Evolutionary conservation across 305 asterid species (phyloP).

Genomic region (Andrographis paniculata): DNA sequence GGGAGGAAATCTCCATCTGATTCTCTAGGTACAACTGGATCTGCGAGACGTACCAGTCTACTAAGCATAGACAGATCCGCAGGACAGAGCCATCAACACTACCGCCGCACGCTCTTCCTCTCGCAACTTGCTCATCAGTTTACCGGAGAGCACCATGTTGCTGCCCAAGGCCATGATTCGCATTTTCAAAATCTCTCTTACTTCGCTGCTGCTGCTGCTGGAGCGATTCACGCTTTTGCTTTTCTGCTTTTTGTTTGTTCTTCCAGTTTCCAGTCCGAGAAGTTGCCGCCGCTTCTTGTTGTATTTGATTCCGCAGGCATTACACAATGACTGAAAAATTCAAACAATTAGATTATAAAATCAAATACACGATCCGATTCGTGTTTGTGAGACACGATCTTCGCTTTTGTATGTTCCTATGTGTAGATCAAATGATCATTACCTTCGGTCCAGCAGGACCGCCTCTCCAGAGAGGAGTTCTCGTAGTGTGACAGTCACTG

Average conservation of each 20-base stretch:
- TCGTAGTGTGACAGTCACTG: constrained; percentile 63
- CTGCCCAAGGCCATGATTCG: constrained; percentile 48
- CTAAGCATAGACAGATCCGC: constrained; percentile 61
- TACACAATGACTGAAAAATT: constrained; percentile 54
- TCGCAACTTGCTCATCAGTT: constrained; percentile 43
- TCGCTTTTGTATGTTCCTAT: too few relatives aligned
- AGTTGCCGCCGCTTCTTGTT: constrained; percentile 71
- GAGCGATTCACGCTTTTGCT: constrained; percentile 23
- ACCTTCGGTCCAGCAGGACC: constrained; percentile 98
- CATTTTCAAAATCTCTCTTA: constrained; percentile 40
- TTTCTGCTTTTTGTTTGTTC: constrained; percentile 36
- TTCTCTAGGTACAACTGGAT: constrained; percentile 23
- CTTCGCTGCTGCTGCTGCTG: constrained; percentile 21
- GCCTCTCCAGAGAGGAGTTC: constrained; percentile 95
- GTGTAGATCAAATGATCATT: not conserved
- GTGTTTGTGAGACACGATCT: too few relatives aligned
- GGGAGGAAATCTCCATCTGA: too few relatives aligned
- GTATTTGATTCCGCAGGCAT: constrained; percentile 91
- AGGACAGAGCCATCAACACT: constrained; percentile 71
- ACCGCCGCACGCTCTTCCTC: constrained; percentile 87
- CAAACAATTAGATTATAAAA: too few relatives aligned
- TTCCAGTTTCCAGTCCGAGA: constrained; percentile 41
- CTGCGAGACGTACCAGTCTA: constrained; percentile 16
- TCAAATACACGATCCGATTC: too few relatives aligned
- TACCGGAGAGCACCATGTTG: constrained; percentile 38